Percentiles rank a stretch among this genome's conserved stretches.
Conservation (phyloP, 2,329 filamentous ascomycete species). For the Septoria linicola region DNA sequence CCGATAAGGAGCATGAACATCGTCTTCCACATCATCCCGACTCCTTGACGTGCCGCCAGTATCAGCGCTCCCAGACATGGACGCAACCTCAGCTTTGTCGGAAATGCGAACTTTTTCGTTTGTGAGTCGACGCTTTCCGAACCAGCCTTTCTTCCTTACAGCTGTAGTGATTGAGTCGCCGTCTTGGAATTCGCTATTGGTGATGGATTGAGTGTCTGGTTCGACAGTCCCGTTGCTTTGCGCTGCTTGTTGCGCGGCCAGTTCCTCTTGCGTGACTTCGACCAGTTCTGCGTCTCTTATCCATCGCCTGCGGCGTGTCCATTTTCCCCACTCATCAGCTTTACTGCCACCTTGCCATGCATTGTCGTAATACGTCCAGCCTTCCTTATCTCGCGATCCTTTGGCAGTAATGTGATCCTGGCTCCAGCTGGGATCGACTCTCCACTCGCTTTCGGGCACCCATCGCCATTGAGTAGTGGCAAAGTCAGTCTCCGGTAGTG, state of each 20-base stretch:
- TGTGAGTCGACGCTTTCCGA: slow-evolving; percentile 24
- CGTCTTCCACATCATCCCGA: slow-evolving; percentile 42
- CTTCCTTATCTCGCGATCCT: slow-evolving; percentile 57
- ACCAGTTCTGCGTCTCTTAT: slow-evolving; percentile 94
- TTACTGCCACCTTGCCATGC: slow-evolving; percentile 93
- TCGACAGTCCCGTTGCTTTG: slow-evolving; percentile 4
- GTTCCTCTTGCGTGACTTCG: slow-evolving; percentile 54
- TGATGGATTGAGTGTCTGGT: slow-evolving; percentile 15
- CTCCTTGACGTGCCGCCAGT: slow-evolving; percentile 33
- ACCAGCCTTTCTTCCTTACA: slow-evolving; percentile 33
- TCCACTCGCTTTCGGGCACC: slow-evolving; percentile 83
- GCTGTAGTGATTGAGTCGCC: slow-evolving; percentile 23
- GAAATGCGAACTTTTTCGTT: slow-evolving; percentile 18
- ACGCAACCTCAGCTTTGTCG: slow-evolving; percentile 30
- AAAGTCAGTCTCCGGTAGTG: slow-evolving; percentile 65
- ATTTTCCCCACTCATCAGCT: slow-evolving; percentile 90
- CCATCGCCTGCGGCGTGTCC: slow-evolving; percentile 93
- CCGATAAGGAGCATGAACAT: slow-evolving; percentile 51
- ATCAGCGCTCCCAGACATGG: slow-evolving; percentile 26
- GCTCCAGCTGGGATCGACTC: slow-evolving; percentile 70
- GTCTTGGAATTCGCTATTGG: slow-evolving; percentile 19
- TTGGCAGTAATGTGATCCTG: slow-evolving; percentile 39
- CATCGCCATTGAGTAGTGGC: slow-evolving; percentile 70
- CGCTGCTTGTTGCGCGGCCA: slow-evolving; percentile 15
- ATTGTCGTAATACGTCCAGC: slow-evolving; percentile 98